Evolutionary conservation across 2,329 filamentous ascomycete species (phyloP), one percentile per base, ranked within the genome.

Genomic region (Blumeriella jaapii): DNA sequence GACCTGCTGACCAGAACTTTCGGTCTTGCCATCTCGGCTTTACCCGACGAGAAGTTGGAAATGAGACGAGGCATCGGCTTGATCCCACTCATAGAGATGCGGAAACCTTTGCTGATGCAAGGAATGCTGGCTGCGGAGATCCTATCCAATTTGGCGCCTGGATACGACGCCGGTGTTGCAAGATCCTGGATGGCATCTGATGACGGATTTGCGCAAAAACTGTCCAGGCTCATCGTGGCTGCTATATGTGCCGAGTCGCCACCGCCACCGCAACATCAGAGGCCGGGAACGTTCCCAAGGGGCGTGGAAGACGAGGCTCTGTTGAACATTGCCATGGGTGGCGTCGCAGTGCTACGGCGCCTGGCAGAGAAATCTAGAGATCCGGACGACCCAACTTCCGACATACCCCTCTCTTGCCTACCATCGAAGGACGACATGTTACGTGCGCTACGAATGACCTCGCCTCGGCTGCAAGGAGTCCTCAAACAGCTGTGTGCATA

Each of bases 51-150:
- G 40, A 57, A 53, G 10, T 54, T 57, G 24, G 61, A 69, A 26
- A 68, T 69, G 11, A 73, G 76, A 23, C 69, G 71, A 11, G 66
- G 71, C 5, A 24, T 17, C 2, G 69, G 71, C 39, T 57, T 78
- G 16, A 61, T 81, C 1, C 71, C 76, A 0, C 68, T 86, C 4
- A 72, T 91, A 4, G 86, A 95, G 55, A 75, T 74, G 3, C 77
- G 91, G 38, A 94, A 93, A 58, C 81, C 91, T 0, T 79, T 85
- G 51, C 63, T 98, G 8, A 91, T 93, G 70, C 91, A 98, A 60
- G 87, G 86, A 1, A 73, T 96, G 50, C 67, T 96, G 5, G 82
- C 86, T 1, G 87, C 85, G 0, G 87, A 96, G 48, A 93, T 96
- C 33, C 62, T 96, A 3, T 76, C 85, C 0, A 78, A 78, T 7